These are phyloP conservation scores for Fusarium brachygibbosum DNA, from an alignment of 2,329 filamentous ascomycete genomes.

Conservation along the genomic window DNA sequence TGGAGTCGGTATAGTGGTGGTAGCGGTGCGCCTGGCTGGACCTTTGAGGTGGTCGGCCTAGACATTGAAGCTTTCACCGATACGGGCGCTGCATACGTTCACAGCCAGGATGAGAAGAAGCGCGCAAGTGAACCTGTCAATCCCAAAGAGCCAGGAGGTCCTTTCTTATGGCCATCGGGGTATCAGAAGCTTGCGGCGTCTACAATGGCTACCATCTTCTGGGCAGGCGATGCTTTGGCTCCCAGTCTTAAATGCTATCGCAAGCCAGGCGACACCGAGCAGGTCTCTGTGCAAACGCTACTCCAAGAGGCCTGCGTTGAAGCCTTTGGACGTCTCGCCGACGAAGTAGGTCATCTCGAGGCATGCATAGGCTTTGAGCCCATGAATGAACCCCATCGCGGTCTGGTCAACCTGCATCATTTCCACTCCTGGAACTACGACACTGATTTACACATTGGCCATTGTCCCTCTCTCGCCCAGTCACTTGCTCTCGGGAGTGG, in stretches of 20 bases:
- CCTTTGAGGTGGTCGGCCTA: constrained; percentile 57
- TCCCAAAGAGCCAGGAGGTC: constrained; percentile 53
- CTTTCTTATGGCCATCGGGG: constrained; percentile 56
- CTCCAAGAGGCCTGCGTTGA: constrained; percentile 54
- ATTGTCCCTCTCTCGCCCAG: constrained; percentile 56
- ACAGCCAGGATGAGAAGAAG: constrained; percentile 53
- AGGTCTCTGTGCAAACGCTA: constrained; percentile 49
- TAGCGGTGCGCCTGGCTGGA: constrained; percentile 59
- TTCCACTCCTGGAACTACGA: constrained; percentile 59
- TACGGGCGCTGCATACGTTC: constrained; percentile 54
- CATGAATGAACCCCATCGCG: constrained; percentile 60
- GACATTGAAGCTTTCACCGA: constrained; percentile 55
- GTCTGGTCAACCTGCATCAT: constrained; percentile 56
- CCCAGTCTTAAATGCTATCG: constrained; percentile 47
- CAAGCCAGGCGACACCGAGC: constrained; percentile 29
- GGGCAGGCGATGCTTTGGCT: constrained; percentile 51
- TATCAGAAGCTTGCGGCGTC: constrained; percentile 57
- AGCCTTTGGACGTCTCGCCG: constrained; percentile 54
- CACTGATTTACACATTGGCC: constrained; percentile 58
- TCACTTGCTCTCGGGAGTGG: constrained; percentile 58
- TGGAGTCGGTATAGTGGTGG: constrained; percentile 60
- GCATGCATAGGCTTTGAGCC: constrained; percentile 58
- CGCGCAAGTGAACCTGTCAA: constrained; percentile 46
- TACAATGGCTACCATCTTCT: constrained; percentile 50
- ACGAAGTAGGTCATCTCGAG: constrained; percentile 51